Base-by-base conservation (phyloP, 768 basidiomycete genomes). In the Gloeopeniophorella convolvens region DNA sequence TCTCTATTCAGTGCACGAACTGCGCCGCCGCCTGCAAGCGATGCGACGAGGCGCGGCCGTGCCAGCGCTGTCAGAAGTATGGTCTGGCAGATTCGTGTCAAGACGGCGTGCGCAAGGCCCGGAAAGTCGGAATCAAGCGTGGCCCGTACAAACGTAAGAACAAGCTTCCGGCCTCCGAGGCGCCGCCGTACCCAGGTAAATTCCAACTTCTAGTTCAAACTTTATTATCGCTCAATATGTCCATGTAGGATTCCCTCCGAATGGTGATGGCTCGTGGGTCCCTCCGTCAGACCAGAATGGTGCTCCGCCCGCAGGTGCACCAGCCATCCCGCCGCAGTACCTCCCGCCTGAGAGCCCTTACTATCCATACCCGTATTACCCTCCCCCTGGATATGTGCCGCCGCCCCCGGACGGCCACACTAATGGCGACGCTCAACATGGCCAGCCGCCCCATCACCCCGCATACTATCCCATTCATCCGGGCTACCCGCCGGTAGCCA, bases 51-150 rank as follows among this genome's bases (percentile, higher is more conserved):
- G 65, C 67, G 5, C 76, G 82, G 36, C 82, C 82, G 2, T 84
- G 82, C 63, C 75, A 77, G 46, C 74, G 82, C 24, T 84, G 82
- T 56, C 60, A 74, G 52, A 83, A 82, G 63, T 83, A 82, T 58
- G 80, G 79, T 3, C 69, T 82, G 28, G 71, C 73, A 11, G 70
- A 75, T 23, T 65, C 70, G n/a, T 84, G 82, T 56, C 56, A 73
- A 2, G 81, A 84, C 56, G 80, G 81, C 1, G 67, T 74, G 15
- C 68, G 82, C 54, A 84, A 84, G 61, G 82, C 83, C 62, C 72
- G 82, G 49, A 80, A 82, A 59, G 78, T 76, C 42, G 77, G 77
- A 23, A 69, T 78, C 52, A 79, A 79, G 60, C 74, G 77, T 16
- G 77, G 77, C 3, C 78, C 77, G 2, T 79, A 79, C 62, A 79